Base-by-base conservation (phyloP, 768 basidiomycete genomes). In the Tremella mesenterica region DNA sequence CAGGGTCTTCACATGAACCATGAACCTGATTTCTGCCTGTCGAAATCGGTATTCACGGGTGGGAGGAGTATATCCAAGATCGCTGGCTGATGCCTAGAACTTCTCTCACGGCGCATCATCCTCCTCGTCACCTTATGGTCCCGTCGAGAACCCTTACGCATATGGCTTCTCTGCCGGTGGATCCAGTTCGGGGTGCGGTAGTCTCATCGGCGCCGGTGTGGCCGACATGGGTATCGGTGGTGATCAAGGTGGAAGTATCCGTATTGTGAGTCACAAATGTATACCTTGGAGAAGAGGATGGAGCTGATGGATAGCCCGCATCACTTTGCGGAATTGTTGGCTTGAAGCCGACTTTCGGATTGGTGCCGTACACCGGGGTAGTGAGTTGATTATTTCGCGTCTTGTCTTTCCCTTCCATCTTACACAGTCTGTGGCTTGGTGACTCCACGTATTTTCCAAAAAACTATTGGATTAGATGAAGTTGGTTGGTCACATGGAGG, bases 291-390 rank as follows among this genome's bases (percentile, higher is more conserved):
- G 38, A 23, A 5, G 4, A 23, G 2, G 44, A 27, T 13, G 33
- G n/a, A 18, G 26, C 41, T 55, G 38, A 48, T 25, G 44, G 20
- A 23, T 65, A 64, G 73, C 77, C 78, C n/a, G 71, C 76, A 2
- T 63, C 74, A 0, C 73, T 75, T 46, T 75, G 74, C 53, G 78
- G 78, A 2, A 68, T 78, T 21, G 77, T 78, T 20, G 78, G 76
- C 0, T 54, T 77, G 27, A 77, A 76, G 53, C 74, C 75, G 2
- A 69, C 75, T 1, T 79, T 75, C 45, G 78, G 78, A 3, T 70
- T 79, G 9, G 76, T 79, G 0, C 78, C 78, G 0, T 78, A 77
- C 59, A 77, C 78, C 3, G 78, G 76, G 1, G 75, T 78, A n/a
- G 13, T 48, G 10, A 43, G 41, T 43, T 43, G 8, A 25, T 25